Evolutionary conservation across 371 early-diverging fungal genomes (phyloP), one percentile per base, ranked within the genome.

Genomic region (Circinella minor): DNA sequence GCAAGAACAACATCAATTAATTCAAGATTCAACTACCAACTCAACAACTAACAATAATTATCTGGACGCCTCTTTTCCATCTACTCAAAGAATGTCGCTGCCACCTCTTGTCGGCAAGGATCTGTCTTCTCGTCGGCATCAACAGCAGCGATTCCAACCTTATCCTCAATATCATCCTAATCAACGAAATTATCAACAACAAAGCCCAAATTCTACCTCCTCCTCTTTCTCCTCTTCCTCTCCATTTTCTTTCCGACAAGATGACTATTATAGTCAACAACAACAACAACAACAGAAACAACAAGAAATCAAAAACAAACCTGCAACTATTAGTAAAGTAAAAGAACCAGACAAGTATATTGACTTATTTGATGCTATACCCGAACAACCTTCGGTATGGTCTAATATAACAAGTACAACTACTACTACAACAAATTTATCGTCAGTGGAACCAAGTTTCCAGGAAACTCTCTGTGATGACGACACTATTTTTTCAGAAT

Each of bases 401-500:
- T 37, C 18, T 27, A 27, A 27, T 27, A 27, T 27, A 27, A 27
- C 27, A 27, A 27, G 27, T 27, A 27, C 27, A 27, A 27, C n/a
- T 27, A 8, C 49, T 49, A 9, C 17, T 49, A 4, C 49, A 4
- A 8, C 39, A 6, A 6, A 39, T 39, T 39, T 49, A n/a, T 27
- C 66, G 17, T 38, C 34, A 61, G 59, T 60, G 47, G 63, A 49
- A 68, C 17, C 51, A n/a, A 20, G 18, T 49, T 55, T 61, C n/a
- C 51, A 17, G 18, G 47, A 66, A 13, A 59, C 66, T 37, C 55
- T 71, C 27, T 49, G 60, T 55, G 71, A 66, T 61, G 71, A 71
- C 60, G 71, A 71, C 39, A 66, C 51, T 14, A 61, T 71, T 61
- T 62, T 71, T 61, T 43, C 60, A n/a, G 71, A 71, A 51, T 61